Evolutionary conservation across 768 basidiomycete species (phyloP).

Genomic region (Mycena sanguinolenta): DNA sequence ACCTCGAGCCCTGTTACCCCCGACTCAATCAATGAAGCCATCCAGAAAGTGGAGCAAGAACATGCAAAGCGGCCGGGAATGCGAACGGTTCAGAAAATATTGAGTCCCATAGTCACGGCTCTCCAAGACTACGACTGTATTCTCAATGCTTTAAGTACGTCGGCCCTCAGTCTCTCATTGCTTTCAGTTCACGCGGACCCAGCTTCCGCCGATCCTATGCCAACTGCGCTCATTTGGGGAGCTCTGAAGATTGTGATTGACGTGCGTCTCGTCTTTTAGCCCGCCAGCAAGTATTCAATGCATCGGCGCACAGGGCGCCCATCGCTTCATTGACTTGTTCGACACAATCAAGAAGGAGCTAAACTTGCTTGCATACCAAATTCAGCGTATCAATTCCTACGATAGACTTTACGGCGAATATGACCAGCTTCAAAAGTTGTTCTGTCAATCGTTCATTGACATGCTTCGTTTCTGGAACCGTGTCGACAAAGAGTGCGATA

Average conservation of each 20-base stretch:
- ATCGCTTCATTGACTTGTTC: slow-evolving; percentile 36
- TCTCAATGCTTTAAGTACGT: slow-evolving; percentile 28
- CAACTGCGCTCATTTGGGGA: slow-evolving; percentile 35
- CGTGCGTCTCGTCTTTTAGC: neutral
- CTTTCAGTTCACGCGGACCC: neutral
- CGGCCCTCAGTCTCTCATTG: neutral
- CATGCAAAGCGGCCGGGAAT: slow-evolving; percentile 1
- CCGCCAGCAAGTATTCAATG: neutral
- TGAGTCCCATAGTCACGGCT: slow-evolving; percentile 25
- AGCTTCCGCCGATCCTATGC: slow-evolving; percentile 30
- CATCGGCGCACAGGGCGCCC: slow-evolving; percentile 20
- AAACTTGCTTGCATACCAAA: slow-evolving; percentile 20
- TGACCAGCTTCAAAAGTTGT: slow-evolving; percentile 22
- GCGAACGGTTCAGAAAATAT: slow-evolving; percentile 8
- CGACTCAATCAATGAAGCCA: slow-evolving; percentile 23
- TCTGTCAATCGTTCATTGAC: slow-evolving; percentile 38
- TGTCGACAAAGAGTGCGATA: slow-evolving; percentile 41
- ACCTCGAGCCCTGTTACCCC: slow-evolving; percentile 4
- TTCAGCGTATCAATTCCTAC: slow-evolving; percentile 34
- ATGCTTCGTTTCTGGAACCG: slow-evolving; percentile 42
- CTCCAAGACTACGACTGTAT: slow-evolving; percentile 24
- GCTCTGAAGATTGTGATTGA: slow-evolving; percentile 29
- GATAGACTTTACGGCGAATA: slow-evolving; percentile 38
- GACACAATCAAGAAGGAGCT: slow-evolving; percentile 40
- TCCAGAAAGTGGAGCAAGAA: slow-evolving; percentile 25